These are phyloP conservation scores for Petasospora fabianii DNA, from an alignment of 1,139 yeast genomes.

Conservation along the genomic window DNA sequence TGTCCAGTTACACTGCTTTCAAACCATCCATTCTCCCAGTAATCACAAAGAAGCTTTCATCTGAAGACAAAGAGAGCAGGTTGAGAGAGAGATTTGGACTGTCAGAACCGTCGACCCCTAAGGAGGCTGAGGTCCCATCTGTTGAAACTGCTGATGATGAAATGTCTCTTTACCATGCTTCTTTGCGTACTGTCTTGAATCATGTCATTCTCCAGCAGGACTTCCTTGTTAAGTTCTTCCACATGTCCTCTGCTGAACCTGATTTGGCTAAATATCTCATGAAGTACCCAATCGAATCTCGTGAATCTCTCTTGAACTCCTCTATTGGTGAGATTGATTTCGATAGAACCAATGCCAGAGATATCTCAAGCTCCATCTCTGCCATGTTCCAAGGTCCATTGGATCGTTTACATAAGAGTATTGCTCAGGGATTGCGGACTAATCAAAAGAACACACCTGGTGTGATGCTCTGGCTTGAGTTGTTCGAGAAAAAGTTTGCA, in stretches of 20 bases:
- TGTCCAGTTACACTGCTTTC: conserved; percentile 17
- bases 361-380: conserved; percentile 48
- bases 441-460: conserved; percentile 41
- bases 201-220: conserved; percentile 60
- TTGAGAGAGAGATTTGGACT: conserved; percentile 23
- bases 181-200: conserved; percentile 34
- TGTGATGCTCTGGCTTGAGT: conserved; percentile 39
- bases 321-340: conserved; percentile 41
- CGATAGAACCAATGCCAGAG: conserved; percentile 53
- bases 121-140: conserved; percentile 1
- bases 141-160: not conserved
- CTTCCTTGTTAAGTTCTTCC: conserved; percentile 64
- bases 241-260: conserved; percentile 45
- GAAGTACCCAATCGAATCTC: conserved; percentile 22
- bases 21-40: conserved; percentile 5
- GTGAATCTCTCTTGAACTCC: conserved; percentile 15
- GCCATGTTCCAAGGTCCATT: conserved; percentile 53
- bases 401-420: conserved; percentile 38
- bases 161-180: conserved; percentile 16
- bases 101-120: conserved; percentile 13
- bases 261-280: conserved; percentile 49
- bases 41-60: conserved; percentile 3
- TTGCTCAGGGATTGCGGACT: conserved; percentile 32
- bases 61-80: conserved; percentile 14
- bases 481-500: conserved; percentile 34